phyloP scores from a whole-genome alignment of 2,329 filamentous ascomycete species.

The Botryotinia narcissicola region DNA sequence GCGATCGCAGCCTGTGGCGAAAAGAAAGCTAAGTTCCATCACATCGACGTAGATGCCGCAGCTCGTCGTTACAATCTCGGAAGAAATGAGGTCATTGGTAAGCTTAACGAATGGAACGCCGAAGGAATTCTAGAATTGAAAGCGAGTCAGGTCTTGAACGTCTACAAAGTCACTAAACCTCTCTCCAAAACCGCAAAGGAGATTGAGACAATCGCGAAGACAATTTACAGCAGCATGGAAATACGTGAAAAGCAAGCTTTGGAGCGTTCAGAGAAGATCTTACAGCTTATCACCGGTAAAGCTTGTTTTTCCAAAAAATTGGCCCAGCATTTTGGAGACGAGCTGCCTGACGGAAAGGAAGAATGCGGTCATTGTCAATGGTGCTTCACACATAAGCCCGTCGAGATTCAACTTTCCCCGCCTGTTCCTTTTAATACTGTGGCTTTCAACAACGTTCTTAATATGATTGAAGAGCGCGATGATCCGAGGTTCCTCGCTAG shows the following conservation, averaged over 20 bases:
- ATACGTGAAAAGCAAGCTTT: constrained; percentile 54
- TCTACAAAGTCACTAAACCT: constrained; percentile 50
- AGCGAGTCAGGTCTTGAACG: constrained; percentile 50
- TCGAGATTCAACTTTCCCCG: constrained; percentile 43
- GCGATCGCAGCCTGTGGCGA: constrained; percentile 46
- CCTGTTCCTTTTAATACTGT: constrained; percentile 42
- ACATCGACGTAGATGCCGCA: constrained; percentile 49
- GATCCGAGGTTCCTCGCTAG: constrained; percentile 59
- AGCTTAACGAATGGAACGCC: constrained; percentile 55
- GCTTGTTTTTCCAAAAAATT: constrained; percentile 53
- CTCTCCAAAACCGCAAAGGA: constrained; percentile 46
- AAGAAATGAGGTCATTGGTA: constrained; percentile 50
- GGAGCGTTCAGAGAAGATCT: constrained; percentile 48
- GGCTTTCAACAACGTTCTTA: constrained; percentile 46
- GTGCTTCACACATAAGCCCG: constrained; percentile 42
- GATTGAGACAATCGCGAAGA: constrained; percentile 45
- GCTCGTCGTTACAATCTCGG: constrained; percentile 38
- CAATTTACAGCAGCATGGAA: constrained; percentile 51
- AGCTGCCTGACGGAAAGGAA: constrained; percentile 43
- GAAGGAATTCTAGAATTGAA: constrained; percentile 50
- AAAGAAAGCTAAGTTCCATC: constrained; percentile 44
- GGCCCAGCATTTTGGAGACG: constrained; percentile 57
- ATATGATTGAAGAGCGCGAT: constrained; percentile 47
- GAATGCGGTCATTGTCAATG: constrained; percentile 57
- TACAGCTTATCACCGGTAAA: constrained; percentile 51